Evolutionary conservation across 352 stramenopile genomes (phyloP).

Genomic region (Globisporangium acanthophoron): DNA sequence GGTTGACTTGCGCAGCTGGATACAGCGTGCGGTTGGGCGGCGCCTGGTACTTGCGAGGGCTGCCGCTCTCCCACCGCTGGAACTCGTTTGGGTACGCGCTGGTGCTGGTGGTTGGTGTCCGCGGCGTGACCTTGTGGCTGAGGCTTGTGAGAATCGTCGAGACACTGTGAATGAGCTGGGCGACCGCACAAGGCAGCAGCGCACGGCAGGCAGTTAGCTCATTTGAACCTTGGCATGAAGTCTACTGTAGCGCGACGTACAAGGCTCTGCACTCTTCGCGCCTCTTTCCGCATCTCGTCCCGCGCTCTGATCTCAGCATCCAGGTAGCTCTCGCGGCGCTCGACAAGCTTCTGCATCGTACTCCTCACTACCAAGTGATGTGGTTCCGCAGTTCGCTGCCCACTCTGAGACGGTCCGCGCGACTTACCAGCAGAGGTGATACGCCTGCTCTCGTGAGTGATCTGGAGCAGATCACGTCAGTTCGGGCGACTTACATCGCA

Average conservation of each 20-base stretch:
- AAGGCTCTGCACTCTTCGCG: conserved; percentile 29
- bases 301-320: conserved; percentile 20
- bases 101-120: conserved; percentile 5
- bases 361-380: conserved; percentile 15
- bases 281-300: conserved; percentile 23
- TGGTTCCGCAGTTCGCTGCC: background rate
- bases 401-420: background rate
- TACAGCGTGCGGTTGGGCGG: conserved; percentile 33
- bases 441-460: conserved; percentile 13
- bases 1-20: conserved; percentile 37
- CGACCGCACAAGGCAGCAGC: background rate
- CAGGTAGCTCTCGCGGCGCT: conserved; percentile 27
- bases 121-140: conserved; percentile 25
- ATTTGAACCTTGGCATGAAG: background rate
- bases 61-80: conserved; percentile 7
- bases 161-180: conserved; percentile 50
- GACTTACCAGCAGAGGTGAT: background rate
- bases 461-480: conserved; percentile 3
- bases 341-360: conserved; percentile 39
- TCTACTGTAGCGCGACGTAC: conserved; percentile 15
- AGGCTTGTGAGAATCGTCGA: conserved; percentile 45
- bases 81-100: conserved; percentile 8
- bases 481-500: background rate
- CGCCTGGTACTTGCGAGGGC: conserved; percentile 20
- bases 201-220: background rate